Conservation (phyloP, 1,284 basidiomycete genomes). For the Bjerkandera adusta region DNA sequence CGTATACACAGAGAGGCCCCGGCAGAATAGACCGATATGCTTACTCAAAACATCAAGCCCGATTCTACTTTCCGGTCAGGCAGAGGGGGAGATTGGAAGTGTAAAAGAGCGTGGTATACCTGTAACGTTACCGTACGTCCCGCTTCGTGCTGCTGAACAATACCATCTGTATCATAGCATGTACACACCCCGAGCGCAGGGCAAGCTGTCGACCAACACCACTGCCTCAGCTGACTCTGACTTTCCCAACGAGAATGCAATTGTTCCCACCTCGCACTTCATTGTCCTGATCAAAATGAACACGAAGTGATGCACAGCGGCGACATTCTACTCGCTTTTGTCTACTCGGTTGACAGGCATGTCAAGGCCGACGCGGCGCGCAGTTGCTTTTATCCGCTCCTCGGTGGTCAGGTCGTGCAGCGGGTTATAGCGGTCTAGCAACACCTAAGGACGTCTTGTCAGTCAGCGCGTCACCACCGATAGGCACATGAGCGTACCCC, state of each 20-base stretch:
- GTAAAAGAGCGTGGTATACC: too few relatives aligned
- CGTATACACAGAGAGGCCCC: conserved; percentile 69
- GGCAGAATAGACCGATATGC: conserved; percentile 32
- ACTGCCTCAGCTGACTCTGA: too few relatives aligned
- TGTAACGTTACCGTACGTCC: conserved; percentile 4
- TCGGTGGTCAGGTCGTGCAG: conserved; percentile 74
- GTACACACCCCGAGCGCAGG: neutral
- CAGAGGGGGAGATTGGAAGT: too few relatives aligned
- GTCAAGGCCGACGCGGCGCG: conserved; percentile 81
- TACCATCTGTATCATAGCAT: conserved; percentile 6
- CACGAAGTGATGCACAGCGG: too few relatives aligned
- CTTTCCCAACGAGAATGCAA: too few relatives aligned
- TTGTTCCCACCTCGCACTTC: too few relatives aligned
- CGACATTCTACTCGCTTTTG: conserved; percentile 23
- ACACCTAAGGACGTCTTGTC: conserved; percentile 40
- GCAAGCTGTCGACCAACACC: too few relatives aligned
- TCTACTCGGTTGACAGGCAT: conserved; percentile 53
- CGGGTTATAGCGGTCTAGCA: conserved; percentile 87
- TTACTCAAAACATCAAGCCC: too few relatives aligned
- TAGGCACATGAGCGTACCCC: conserved; percentile 38
- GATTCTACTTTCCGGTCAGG: too few relatives aligned
- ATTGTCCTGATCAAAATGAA: too few relatives aligned
- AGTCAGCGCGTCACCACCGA: neutral
- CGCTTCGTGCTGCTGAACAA: conserved; percentile 1
- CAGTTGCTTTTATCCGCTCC: conserved; percentile 82